Conservation (phyloP, 2,329 filamentous ascomycete genomes). For the Talaromyces sp. region DNA sequence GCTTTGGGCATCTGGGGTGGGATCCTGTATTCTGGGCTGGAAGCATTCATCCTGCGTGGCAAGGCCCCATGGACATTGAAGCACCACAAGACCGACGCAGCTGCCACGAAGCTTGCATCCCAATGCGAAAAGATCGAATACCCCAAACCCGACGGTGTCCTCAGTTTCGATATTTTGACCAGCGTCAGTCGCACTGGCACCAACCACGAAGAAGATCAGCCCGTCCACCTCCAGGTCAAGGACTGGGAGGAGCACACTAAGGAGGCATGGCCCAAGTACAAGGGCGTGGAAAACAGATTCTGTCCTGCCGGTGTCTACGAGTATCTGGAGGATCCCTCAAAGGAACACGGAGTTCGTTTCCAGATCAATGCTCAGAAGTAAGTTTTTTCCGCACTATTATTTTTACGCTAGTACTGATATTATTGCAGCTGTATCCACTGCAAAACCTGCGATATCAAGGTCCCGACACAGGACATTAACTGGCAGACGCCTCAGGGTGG, state of each 20-base stretch:
- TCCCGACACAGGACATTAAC: constrained; percentile 93
- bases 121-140: constrained; percentile 87
- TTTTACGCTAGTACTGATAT: constrained; percentile 13
- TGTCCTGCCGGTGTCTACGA: constrained; percentile 97
- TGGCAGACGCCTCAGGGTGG: constrained; percentile 94
- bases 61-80: constrained; percentile 86
- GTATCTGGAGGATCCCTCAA: constrained; percentile 87
- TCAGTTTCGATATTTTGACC: constrained; percentile 93
- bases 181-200: constrained; percentile 93
- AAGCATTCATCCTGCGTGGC: constrained; percentile 82
- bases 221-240: constrained; percentile 87
- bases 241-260: constrained; percentile 90
- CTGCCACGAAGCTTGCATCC: constrained; percentile 72
- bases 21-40: constrained; percentile 84
- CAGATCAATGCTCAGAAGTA: constrained; percentile 98
- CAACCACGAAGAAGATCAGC: constrained; percentile 98
- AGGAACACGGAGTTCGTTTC: constrained; percentile 84
- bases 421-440: constrained; percentile 83
- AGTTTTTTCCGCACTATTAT: constrained; percentile 36
- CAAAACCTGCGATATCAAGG: constrained; percentile 99
- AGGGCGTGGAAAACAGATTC: constrained; percentile 93
- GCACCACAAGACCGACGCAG: constrained; percentile 72
- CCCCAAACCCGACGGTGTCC: constrained; percentile 89
- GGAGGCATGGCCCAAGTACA: constrained; percentile 76
- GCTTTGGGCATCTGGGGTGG: constrained; percentile 85